Percentiles rank a stretch among this genome's conserved stretches.
These are phyloP conservation scores for Allantophomopsis cytisporea DNA, from an alignment of 2,329 filamentous ascomycete species.

Conservation along the genomic window DNA sequence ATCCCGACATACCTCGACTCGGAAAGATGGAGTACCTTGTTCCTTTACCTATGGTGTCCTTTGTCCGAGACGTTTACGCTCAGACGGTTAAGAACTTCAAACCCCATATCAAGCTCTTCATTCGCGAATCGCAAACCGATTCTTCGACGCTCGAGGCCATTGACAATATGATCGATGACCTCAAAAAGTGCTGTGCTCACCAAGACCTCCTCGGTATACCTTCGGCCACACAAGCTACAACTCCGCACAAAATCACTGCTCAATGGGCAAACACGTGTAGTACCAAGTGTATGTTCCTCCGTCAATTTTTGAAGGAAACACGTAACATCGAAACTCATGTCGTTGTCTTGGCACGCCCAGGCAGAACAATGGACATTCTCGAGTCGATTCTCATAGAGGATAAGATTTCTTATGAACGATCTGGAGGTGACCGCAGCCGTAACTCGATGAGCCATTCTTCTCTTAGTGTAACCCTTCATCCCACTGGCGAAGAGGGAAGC, in stretches of 20 bases:
- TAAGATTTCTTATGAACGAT: conserved; percentile 18
- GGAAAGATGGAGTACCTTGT: conserved; percentile 31
- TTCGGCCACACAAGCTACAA: conserved; percentile 20
- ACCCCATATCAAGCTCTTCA: conserved; percentile 29
- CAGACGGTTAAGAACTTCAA: conserved; percentile 30
- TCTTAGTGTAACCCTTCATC: conserved; percentile 12
- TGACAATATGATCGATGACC: conserved; percentile 32
- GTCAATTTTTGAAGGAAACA: conserved; percentile 35
- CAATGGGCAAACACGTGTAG: conserved; percentile 42
- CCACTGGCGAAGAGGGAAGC: conserved; percentile 6
- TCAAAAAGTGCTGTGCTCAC: conserved; percentile 43
- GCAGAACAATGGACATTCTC: conserved; percentile 35
- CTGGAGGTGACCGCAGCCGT: conserved; percentile 8
- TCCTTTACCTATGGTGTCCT: conserved; percentile 42
- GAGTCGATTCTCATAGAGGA: conserved; percentile 30
- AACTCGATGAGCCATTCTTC: conserved; percentile 14
- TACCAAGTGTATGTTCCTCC: conserved; percentile 45
- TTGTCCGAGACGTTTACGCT: conserved; percentile 35
- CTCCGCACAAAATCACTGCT: conserved; percentile 25
- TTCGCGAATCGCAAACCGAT: conserved; percentile 25
- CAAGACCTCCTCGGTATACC: conserved; percentile 36
- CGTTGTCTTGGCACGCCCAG: conserved; percentile 37
- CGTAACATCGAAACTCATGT: conserved; percentile 29
- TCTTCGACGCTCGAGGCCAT: conserved; percentile 28
- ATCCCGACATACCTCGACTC: not conserved